These are phyloP conservation scores for Termitomyces eurrhizus DNA, from an alignment of 768 basidiomycete species.

Conservation along the genomic window DNA sequence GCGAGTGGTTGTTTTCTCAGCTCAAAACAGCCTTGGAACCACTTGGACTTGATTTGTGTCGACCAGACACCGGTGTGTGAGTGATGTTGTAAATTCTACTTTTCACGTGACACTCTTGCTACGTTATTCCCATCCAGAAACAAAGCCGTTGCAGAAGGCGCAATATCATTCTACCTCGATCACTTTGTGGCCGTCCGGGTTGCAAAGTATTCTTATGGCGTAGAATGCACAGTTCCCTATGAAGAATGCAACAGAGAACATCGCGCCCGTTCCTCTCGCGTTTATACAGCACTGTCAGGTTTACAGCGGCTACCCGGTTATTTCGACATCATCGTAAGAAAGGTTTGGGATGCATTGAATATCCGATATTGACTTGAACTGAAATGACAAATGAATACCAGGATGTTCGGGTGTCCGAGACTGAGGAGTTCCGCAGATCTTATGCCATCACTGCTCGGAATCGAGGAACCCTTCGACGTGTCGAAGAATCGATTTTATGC, in stretches of 20 bases:
- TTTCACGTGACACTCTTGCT: background rate
- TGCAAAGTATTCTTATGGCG: slow-evolving; percentile 23
- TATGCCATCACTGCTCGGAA: slow-evolving; percentile 8
- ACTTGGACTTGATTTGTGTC: slow-evolving; percentile 36
- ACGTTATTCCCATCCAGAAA: slow-evolving; percentile 15
- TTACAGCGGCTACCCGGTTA: slow-evolving; percentile 12
- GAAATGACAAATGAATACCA: slow-evolving; percentile 14
- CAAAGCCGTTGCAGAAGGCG: slow-evolving; percentile 30
- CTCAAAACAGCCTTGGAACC: slow-evolving; percentile 35
- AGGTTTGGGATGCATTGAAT: slow-evolving; percentile 12
- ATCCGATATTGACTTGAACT: background rate
- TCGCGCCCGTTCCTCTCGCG: slow-evolving; percentile 5
- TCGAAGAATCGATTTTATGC: slow-evolving; percentile 15
- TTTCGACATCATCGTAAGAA: slow-evolving; percentile 23
- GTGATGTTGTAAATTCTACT: slow-evolving; percentile 14
- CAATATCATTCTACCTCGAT: slow-evolving; percentile 25
- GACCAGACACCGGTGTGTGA: slow-evolving; percentile 54
- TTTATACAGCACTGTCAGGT: slow-evolving; percentile 11
- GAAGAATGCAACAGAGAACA: slow-evolving; percentile 21
- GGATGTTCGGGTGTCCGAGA: slow-evolving; percentile 32
- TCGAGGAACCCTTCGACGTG: slow-evolving; percentile 5
- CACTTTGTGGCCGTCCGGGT: slow-evolving; percentile 24
- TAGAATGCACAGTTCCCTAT: slow-evolving; percentile 5
- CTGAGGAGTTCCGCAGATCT: slow-evolving; percentile 20
- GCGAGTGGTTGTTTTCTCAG: slow-evolving; percentile 46